phyloP scores from a whole-genome alignment of 768 basidiomycete species.

The Rhizopogon rudus region DNA sequence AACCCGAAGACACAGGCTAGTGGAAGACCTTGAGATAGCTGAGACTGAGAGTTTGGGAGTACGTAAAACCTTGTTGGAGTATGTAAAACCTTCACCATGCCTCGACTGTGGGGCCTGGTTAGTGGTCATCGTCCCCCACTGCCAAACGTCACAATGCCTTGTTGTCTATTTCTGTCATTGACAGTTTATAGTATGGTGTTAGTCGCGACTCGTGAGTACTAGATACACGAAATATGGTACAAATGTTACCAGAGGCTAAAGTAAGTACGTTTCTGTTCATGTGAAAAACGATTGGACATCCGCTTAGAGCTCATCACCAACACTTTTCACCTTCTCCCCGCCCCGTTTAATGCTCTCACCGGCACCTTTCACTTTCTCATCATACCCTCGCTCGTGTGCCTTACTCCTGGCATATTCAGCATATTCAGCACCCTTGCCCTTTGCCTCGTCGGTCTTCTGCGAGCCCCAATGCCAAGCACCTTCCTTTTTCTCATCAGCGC shows the following conservation, averaged over 20 bases:
- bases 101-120: too few relatives aligned
- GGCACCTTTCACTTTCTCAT: conserved; percentile 17
- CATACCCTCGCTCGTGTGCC: conserved; percentile 18
- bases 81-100: too few relatives aligned
- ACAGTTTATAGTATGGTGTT: too few relatives aligned
- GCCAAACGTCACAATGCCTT: too few relatives aligned
- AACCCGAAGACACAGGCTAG: too few relatives aligned
- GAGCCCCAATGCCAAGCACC: conserved; percentile 12
- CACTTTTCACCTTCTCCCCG: conserved; percentile 18
- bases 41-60: too few relatives aligned
- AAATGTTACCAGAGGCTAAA: neutral
- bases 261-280: neutral
- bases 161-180: too few relatives aligned
- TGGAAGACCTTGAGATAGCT: too few relatives aligned
- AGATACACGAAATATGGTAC: neutral
- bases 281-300: neutral
- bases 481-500: neutral
- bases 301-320: conserved; percentile 29
- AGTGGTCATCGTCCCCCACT: too few relatives aligned
- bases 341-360: conserved; percentile 18
- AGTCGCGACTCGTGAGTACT: neutral
- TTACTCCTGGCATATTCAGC: conserved; percentile 16
- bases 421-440: conserved; percentile 21
- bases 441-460: conserved; percentile 21
- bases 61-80: too few relatives aligned